These are phyloP conservation scores for Xylaria curta DNA, from an alignment of 495 filamentous ascomycete species.

Conservation along the genomic window DNA sequence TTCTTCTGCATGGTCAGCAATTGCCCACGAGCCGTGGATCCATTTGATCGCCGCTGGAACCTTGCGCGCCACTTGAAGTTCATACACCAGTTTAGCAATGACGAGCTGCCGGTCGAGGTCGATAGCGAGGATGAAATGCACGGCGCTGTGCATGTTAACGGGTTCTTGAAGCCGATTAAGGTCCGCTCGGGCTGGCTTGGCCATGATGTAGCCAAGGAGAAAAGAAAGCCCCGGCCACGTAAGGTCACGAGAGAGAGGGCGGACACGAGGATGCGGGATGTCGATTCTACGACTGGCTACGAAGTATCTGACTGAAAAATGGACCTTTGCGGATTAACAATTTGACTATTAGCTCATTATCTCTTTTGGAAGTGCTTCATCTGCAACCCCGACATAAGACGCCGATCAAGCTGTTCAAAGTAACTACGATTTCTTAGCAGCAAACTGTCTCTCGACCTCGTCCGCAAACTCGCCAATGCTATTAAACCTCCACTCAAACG, in stretches of 20 bases:
- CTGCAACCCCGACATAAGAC: not conserved
- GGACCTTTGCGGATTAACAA: not conserved
- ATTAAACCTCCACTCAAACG: constrained; percentile 59
- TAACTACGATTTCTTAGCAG: constrained; percentile 33
- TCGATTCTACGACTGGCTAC: not conserved
- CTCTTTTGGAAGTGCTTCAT: not conserved
- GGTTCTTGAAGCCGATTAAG: constrained; percentile 54
- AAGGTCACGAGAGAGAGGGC: not conserved
- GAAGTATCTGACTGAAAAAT: not conserved
- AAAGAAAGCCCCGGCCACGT: constrained; percentile 19
- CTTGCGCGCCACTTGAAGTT: constrained; percentile 45
- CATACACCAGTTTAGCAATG: constrained; percentile 42
- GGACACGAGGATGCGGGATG: constrained; percentile 14
- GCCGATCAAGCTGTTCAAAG: not conserved
- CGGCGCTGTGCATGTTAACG: constrained; percentile 60
- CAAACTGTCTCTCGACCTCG: constrained; percentile 63
- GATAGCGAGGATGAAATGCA: constrained; percentile 58
- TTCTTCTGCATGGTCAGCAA: constrained; percentile 41
- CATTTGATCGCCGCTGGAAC: constrained; percentile 39
- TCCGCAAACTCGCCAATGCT: constrained; percentile 76
- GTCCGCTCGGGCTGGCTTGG: constrained; percentile 41
- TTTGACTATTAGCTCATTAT: not conserved
- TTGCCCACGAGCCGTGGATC: constrained; percentile 39
- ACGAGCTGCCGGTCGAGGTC: constrained; percentile 33
- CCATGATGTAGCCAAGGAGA: constrained; percentile 20